A percentile compares a stretch with the other conserved stretches of the same genome.
phyloP scores from a whole-genome alignment of 2,329 filamentous ascomycete genomes.

The Alternaria hordeiaustralica region DNA sequence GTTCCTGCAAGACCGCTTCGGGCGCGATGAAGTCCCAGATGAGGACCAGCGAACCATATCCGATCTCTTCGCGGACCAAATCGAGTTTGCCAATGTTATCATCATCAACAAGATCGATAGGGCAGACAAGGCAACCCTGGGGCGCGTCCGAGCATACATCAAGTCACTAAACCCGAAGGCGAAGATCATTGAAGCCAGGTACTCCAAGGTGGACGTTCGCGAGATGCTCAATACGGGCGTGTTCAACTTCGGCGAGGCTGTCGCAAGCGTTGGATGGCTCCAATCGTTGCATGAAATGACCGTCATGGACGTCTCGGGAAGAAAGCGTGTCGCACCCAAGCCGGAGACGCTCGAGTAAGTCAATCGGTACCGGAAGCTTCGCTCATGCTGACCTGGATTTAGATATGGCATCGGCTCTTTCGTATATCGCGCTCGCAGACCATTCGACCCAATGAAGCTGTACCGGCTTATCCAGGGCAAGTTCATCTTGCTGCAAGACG shows the following conservation, averaged over 20 bases:
- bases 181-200: slow-evolving; percentile 67
- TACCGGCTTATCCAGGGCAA: slow-evolving; percentile 52
- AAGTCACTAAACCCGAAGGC: slow-evolving; percentile 70
- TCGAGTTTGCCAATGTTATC: slow-evolving; percentile 78
- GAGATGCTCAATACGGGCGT: slow-evolving; percentile 70
- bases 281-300: slow-evolving; percentile 73
- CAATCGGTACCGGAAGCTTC: neutral
- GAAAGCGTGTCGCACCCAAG: slow-evolving; percentile 66
- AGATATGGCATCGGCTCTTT: slow-evolving; percentile 74
- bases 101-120: slow-evolving; percentile 74
- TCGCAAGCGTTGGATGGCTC: slow-evolving; percentile 72
- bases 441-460: slow-evolving; percentile 51
- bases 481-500: slow-evolving; percentile 52
- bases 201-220: slow-evolving; percentile 65
- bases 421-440: slow-evolving; percentile 65
- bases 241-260: slow-evolving; percentile 70
- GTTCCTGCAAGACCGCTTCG: slow-evolving; percentile 68
- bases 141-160: slow-evolving; percentile 61
- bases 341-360: slow-evolving; percentile 72
- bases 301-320: slow-evolving; percentile 61
- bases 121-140: slow-evolving; percentile 56
- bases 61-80: slow-evolving; percentile 77
- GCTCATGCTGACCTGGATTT: neutral
- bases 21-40: slow-evolving; percentile 60
- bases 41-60: slow-evolving; percentile 78